phyloP scores from a whole-genome alignment of 805 yeast species.

The Starmerella floricola region DNA sequence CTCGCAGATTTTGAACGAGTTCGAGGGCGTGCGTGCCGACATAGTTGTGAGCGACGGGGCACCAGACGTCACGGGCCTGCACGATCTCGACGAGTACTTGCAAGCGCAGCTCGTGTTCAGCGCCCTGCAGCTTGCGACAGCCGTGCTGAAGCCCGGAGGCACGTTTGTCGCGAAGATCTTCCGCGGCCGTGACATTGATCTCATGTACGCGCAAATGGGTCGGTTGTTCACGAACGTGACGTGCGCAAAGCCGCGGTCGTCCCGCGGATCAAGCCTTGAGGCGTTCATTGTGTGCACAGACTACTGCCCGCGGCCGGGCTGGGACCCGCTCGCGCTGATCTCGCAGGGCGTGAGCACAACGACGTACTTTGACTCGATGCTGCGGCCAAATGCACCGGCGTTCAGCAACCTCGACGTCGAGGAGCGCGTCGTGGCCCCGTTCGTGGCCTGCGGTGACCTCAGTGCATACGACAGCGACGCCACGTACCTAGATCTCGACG shows the following conservation, averaged over 20 bases:
- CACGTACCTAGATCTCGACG: slow-evolving; percentile 50
- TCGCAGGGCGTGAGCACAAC: slow-evolving; percentile 44
- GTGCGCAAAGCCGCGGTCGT: slow-evolving; percentile 93
- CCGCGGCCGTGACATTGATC: slow-evolving; percentile 89
- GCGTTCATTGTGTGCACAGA: slow-evolving; percentile 88
- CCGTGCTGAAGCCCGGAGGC: slow-evolving; percentile 80
- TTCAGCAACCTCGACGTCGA: slow-evolving; percentile 29
- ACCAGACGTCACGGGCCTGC: slow-evolving; percentile 95
- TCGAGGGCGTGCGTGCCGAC: slow-evolving; percentile 89
- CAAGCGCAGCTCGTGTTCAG: slow-evolving; percentile 89
- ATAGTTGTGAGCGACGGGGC: slow-evolving; percentile 97
- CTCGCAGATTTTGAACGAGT: slow-evolving; percentile 57
- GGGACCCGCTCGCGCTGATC: slow-evolving; percentile 47
- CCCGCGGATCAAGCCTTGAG: slow-evolving; percentile 88
- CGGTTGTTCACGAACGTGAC: slow-evolving; percentile 72
- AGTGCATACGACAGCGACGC: slow-evolving; percentile 89
- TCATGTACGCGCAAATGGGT: slow-evolving; percentile 85
- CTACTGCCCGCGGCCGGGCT: slow-evolving; percentile 68
- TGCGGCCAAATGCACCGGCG: slow-evolving; percentile 35
- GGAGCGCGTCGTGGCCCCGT: slow-evolving; percentile 73
- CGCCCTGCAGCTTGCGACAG: slow-evolving; percentile 83
- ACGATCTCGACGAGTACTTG: slow-evolving; percentile 90
- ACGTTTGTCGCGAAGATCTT: slow-evolving; percentile 91
- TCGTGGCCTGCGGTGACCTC: slow-evolving; percentile 89
- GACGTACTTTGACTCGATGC: slow-evolving; percentile 56